Conservation (phyloP, 2,329 filamentous ascomycete species). For the Fusarium sacchari region DNA sequence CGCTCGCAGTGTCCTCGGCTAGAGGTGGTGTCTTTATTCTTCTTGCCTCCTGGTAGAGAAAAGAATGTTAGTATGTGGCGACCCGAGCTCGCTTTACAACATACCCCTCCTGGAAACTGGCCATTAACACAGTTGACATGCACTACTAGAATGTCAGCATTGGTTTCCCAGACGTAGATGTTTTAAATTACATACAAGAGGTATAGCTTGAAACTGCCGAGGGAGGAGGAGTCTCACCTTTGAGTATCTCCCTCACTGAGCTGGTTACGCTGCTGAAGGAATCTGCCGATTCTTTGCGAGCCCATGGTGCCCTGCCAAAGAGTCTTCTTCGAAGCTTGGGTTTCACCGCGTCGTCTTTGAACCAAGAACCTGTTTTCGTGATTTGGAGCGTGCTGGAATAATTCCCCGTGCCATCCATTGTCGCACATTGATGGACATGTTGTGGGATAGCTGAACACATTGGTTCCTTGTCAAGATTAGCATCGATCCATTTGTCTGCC, state of each 20-base stretch:
- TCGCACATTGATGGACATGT: constrained; percentile 1
- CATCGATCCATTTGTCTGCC: neutral
- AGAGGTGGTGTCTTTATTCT: constrained; percentile 59
- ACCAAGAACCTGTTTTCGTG: constrained; percentile 40
- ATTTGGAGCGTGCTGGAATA: constrained; percentile 32
- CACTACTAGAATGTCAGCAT: constrained; percentile 22
- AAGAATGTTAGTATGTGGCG: constrained; percentile 16
- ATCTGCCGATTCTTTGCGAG: constrained; percentile 51
- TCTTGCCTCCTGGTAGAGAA: constrained; percentile 56
- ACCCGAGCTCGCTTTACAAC: neutral
- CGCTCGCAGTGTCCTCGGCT: constrained; percentile 51
- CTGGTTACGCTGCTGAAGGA: constrained; percentile 54
- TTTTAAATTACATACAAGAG: constrained; percentile 7
- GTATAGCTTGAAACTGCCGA: constrained; percentile 41
- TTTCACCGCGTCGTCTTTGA: constrained; percentile 47
- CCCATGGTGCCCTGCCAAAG: constrained; percentile 55
- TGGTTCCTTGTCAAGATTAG: constrained; percentile 18
- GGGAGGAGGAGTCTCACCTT: constrained; percentile 48
- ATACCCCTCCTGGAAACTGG: constrained; percentile 51
- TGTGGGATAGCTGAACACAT: constrained; percentile 33
- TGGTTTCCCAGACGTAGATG: too few relatives aligned
- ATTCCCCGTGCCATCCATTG: constrained; percentile 23
- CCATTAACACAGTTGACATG: constrained; percentile 9
- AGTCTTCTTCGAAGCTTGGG: constrained; percentile 49
- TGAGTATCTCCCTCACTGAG: constrained; percentile 54